Evolutionary conservation across 768 basidiomycete genomes (phyloP).

Genomic region (Candolleomyces eurysporus): DNA sequence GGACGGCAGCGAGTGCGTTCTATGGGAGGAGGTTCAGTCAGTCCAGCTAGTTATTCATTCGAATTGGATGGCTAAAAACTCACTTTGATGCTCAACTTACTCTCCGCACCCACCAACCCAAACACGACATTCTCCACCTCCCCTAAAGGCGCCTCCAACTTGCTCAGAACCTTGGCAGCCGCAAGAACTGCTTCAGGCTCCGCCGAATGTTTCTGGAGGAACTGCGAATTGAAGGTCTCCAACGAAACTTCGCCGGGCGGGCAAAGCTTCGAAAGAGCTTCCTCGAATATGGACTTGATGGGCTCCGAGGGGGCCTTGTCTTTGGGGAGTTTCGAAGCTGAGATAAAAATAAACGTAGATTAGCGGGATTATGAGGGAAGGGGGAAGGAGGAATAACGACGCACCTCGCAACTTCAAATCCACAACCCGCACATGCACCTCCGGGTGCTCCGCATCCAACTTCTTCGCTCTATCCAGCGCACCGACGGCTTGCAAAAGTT

Average conservation of each 20-base stretch:
- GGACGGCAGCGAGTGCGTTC: slow-evolving; percentile 50
- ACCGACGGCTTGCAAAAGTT: slow-evolving; percentile 73
- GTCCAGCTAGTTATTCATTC: neutral
- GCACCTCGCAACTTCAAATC: slow-evolving; percentile 59
- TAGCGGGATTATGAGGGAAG: slow-evolving; percentile 2
- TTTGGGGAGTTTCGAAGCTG: slow-evolving; percentile 47
- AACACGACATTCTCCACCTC: slow-evolving; percentile 66
- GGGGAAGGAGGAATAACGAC: slow-evolving; percentile 11
- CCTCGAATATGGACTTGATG: slow-evolving; percentile 48
- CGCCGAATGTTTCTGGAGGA: slow-evolving; percentile 60
- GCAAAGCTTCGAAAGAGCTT: slow-evolving; percentile 48
- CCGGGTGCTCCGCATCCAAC: slow-evolving; percentile 56
- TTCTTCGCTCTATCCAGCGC: slow-evolving; percentile 59
- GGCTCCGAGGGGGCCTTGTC: slow-evolving; percentile 34
- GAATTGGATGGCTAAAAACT: slow-evolving; percentile 10
- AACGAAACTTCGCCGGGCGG: slow-evolving; percentile 48
- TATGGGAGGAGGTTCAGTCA: slow-evolving; percentile 21
- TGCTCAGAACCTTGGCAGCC: slow-evolving; percentile 53
- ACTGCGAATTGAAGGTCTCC: slow-evolving; percentile 74
- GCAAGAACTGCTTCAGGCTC: slow-evolving; percentile 58
- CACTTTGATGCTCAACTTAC: slow-evolving; percentile 49
- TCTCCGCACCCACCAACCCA: slow-evolving; percentile 40
- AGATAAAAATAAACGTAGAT: slow-evolving; percentile 2
- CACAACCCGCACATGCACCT: slow-evolving; percentile 68
- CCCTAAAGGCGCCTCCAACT: slow-evolving; percentile 45